Evolutionary conservation across 2,329 filamentous ascomycete genomes (phyloP).

Genomic region (Neophaeococcomyces mojaviensis): DNA sequence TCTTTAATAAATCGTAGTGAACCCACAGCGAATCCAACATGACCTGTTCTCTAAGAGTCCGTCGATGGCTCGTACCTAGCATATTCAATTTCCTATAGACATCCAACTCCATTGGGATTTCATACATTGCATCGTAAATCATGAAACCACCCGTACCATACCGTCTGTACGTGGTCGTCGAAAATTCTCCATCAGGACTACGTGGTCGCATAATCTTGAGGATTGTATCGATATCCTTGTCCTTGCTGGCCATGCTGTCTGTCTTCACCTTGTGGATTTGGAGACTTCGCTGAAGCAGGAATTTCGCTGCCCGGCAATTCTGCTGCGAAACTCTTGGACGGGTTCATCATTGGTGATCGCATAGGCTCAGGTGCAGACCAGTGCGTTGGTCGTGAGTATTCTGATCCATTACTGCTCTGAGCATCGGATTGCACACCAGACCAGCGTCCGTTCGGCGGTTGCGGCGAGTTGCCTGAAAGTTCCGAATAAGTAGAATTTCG

Average conservation of each 20-base stretch:
- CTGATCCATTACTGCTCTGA: slow-evolving; percentile 7
- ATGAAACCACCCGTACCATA: no score
- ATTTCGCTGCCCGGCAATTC: slow-evolving; percentile 3
- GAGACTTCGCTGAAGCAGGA: neutral
- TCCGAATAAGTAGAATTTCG: slow-evolving; percentile 5
- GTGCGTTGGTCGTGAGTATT: neutral
- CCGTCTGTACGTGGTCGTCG: no score
- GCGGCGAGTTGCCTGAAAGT: slow-evolving; percentile 1
- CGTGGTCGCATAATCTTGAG: neutral
- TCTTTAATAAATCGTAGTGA: no score
- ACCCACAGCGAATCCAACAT: no score
- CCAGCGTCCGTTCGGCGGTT: neutral
- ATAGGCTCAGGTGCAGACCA: slow-evolving; percentile 4
- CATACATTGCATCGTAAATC: no score
- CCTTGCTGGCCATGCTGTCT: neutral
- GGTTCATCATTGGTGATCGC: slow-evolving; percentile 2
- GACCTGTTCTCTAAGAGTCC: no score
- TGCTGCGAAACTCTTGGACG: slow-evolving; percentile 3
- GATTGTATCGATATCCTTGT: slow-evolving; percentile 3
- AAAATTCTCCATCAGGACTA: no score
- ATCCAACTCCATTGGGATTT: no score
- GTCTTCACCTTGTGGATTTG: neutral
- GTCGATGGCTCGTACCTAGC: no score
- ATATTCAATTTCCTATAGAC: no score
- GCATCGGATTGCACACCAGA: slow-evolving; percentile 5